Evolutionary conservation across 495 filamentous ascomycete species (phyloP), one percentile per base, ranked within the genome.

Genomic region (Xylaria scruposa): DNA sequence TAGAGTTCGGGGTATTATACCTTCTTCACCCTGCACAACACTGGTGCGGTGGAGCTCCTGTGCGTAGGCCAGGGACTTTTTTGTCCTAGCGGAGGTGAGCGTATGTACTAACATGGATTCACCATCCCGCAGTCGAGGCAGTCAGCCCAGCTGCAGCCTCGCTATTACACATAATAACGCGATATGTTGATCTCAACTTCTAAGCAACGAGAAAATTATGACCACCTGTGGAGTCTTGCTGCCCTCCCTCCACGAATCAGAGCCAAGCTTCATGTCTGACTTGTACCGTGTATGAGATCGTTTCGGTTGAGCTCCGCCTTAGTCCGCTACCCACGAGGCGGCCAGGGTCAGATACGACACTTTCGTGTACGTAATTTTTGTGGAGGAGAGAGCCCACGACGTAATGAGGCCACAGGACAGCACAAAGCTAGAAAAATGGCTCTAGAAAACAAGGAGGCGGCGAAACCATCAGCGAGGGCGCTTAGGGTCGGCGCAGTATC

Each of bases 161-260:
- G 40, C 67, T 68, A 68, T 68, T 68, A 68, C 67, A 68, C 67
- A 68, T 68, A 46, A 47, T 26, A 68, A 60, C 40, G 8, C 26
- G 49, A 24, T 51, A 24, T 47, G 67, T 33, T 68, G 53, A 68
- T 68, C 67, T 59, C 53, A 68, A 60, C 67, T 56, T 67, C 65
- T 38, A 56, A 31, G 9, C 49, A 1, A 15, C 49, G 63, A 56
- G 42, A 56, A 36, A 67, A 56, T 40, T 40, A 56, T 42, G 65
- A 56, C 65, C 47, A 12, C 46, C 49, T 36, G 65, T 67, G 65
- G 65, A 67, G 65, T 42, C 65, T 29, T n/a, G 7, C 24, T n/a
- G 44, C 2, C 29, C 62, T 12, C 36, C 62, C 38, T 44, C 65
- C 65, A 67, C 65, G 49, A 56, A 67, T 67, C 47, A 17, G 49